Evolutionary conservation across 2,329 filamentous ascomycete genomes (phyloP).

Genomic region (Fusarium veterinarium): DNA sequence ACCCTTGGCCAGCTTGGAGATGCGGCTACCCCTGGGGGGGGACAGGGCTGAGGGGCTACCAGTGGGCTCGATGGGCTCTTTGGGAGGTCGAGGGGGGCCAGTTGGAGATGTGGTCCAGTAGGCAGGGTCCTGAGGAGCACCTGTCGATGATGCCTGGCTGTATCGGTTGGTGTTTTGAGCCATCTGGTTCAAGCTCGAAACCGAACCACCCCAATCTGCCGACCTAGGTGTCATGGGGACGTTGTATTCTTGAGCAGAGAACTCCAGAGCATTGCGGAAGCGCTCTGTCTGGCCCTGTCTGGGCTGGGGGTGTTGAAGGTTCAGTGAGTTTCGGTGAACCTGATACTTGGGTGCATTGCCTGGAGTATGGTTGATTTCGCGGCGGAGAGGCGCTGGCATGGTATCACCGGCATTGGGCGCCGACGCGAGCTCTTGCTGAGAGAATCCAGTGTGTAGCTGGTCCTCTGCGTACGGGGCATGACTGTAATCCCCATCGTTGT

Average conservation of each 20-base stretch:
- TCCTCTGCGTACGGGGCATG: slow-evolving; percentile 70
- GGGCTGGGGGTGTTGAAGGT: slow-evolving; percentile 83
- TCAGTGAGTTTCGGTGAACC: slow-evolving; percentile 82
- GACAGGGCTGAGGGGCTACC: slow-evolving; percentile 56
- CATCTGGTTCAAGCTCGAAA: slow-evolving; percentile 67
- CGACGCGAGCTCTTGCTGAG: slow-evolving; percentile 57
- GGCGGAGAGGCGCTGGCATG: slow-evolving; percentile 47
- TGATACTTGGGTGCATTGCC: slow-evolving; percentile 86
- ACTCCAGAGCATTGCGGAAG: slow-evolving; percentile 79
- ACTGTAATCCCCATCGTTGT: slow-evolving; percentile 67
- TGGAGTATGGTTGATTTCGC: slow-evolving; percentile 63
- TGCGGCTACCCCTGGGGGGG: slow-evolving; percentile 59
- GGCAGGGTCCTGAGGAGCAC: slow-evolving; percentile 50
- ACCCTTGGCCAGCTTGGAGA: slow-evolving; percentile 64
- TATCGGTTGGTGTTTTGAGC: slow-evolving; percentile 60
- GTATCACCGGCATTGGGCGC: slow-evolving; percentile 38
- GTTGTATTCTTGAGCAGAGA: slow-evolving; percentile 76
- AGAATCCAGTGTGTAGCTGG: slow-evolving; percentile 68
- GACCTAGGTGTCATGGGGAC: slow-evolving; percentile 69
- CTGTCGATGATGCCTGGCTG: slow-evolving; percentile 57
- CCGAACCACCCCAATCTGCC: slow-evolving; percentile 71
- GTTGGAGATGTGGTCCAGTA: slow-evolving; percentile 59
- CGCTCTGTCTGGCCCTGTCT: slow-evolving; percentile 78
- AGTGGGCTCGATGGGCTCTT: slow-evolving; percentile 66
- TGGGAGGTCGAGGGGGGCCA: slow-evolving; percentile 69